Percentiles rank a stretch among this genome's conserved stretches.
Conservation (phyloP, 2,329 filamentous ascomycete genomes). For the Xylariaceae sp. region DNA sequence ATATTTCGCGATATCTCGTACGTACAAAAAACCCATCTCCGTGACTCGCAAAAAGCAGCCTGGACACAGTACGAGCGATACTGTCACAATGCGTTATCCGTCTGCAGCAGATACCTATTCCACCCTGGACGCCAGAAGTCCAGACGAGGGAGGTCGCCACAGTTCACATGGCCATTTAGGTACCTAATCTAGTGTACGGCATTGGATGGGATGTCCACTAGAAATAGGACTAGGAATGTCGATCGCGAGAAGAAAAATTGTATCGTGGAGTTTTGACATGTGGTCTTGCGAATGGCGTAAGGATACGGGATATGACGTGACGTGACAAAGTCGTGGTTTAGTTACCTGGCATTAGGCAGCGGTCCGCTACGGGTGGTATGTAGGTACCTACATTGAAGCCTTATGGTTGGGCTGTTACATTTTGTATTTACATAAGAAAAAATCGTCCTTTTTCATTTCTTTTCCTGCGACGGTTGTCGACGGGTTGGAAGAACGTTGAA, state of each 20-base stretch:
- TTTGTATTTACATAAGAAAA: neutral
- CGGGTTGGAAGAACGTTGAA: no score
- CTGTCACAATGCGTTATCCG: neutral
- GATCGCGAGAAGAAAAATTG: neutral
- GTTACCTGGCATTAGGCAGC: no score
- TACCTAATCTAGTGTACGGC: no score
- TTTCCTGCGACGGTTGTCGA: neutral
- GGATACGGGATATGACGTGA: neutral
- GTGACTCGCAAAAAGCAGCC: neutral
- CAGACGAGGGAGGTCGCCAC: neutral
- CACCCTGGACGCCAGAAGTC: neutral
- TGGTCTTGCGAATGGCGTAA: neutral
- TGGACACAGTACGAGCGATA: neutral
- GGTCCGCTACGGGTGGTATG: neutral
- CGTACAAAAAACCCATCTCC: neutral
- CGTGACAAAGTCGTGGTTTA: no score
- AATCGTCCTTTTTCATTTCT: neutral
- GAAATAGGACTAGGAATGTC: neutral
- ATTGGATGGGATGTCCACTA: neutral
- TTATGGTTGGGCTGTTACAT: neutral
- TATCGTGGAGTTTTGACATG: neutral
- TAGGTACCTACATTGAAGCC: neutral
- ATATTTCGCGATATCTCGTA: no score
- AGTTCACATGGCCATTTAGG: neutral
- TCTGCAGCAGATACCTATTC: neutral